phyloP scores from a whole-genome alignment of 2,329 filamentous ascomycete species.

The Colletotrichum salicis region DNA sequence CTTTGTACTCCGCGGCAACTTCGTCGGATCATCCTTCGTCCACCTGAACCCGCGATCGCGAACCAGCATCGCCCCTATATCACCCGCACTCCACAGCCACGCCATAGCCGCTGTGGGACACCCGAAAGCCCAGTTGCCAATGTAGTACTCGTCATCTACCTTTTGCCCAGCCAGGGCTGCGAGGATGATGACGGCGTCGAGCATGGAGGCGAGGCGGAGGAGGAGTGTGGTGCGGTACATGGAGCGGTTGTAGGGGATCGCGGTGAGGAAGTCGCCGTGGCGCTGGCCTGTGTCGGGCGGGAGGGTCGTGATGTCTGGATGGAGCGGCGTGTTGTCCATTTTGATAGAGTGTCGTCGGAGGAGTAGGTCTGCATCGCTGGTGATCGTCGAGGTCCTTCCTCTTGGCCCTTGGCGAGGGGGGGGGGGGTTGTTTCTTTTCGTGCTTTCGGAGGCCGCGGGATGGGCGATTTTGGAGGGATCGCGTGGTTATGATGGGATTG shows the following conservation, averaged over 20 bases:
- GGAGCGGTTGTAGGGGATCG: slow-evolving; percentile 34
- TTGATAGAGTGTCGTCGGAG: background rate
- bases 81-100: slow-evolving; percentile 20
- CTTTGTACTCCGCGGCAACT: slow-evolving; percentile 8
- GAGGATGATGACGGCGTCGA: slow-evolving; percentile 23
- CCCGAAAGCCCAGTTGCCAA: slow-evolving; percentile 5
- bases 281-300: slow-evolving; percentile 7
- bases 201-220: slow-evolving; percentile 24
- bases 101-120: slow-evolving; percentile 15
- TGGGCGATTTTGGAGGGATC: background rate
- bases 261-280: slow-evolving; percentile 34
- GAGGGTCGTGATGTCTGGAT: slow-evolving; percentile 25
- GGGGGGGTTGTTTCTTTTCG: background rate
- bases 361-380: slow-evolving; percentile 10
- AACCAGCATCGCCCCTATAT: slow-evolving; percentile 21
- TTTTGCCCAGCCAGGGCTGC: slow-evolving; percentile 4
- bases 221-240: slow-evolving; percentile 28
- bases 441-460: background rate
- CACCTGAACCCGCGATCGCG: slow-evolving; percentile 21
- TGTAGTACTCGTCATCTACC: background rate
- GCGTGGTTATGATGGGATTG: background rate
- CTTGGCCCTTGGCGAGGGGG: background rate
- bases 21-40: background rate
- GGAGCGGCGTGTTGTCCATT: slow-evolving; percentile 35
- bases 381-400: background rate